Base-by-base conservation (phyloP, 352 stramenopile genomes). In the Phytophthora podocarpi region DNA sequence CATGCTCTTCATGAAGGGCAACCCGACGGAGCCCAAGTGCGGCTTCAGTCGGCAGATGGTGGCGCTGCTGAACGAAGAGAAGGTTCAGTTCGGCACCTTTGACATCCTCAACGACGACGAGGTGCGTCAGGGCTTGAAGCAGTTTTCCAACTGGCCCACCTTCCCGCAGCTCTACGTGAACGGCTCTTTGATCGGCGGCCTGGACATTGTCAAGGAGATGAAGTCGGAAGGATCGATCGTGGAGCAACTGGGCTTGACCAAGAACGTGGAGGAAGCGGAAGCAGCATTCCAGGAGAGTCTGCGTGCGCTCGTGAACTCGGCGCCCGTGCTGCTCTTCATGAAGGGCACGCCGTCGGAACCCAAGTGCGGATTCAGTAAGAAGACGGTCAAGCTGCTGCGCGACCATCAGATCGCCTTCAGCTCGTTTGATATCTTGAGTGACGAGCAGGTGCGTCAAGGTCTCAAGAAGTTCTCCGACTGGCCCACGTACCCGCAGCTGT, bases 1-100 rank as follows among this genome's bases (percentile, higher is more conserved):
- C 42, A 98, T 99, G 95, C 76, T 99, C 18, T 99, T 99, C 74
- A 99, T 99, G 96, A 99, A 99, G 76, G 97, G 97, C 49, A 96
- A 93, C 10, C 96, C 97, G 3, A 96, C 77, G 16, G 89, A 93
- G 35, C 97, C 97, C 18, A 90, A 92, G 67, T 99, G 97, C 68
- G 97, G 97, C 37, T 99, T 99, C 74, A 98, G 88, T 60, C 79
- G 90, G 31, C 85, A 98, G 67, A 93, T 98, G 27, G 90, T 99
- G 0, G 89, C 87, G 56, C 77, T 99, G 32, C 71, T 99, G 54
- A 89, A 98, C 65, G 85, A 95, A 0, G 80, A 95, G 37, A 88
- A 90, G 42, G 95, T 98, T 54, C 80, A 91, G 31, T 99, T 98
- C 67, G 91, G 97, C 52, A 91, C 89, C 9, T 99, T 99, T 59